These are phyloP conservation scores for Vitis rotundifolia DNA, from an alignment of 164 flowering plant species.

Conservation along the genomic window DNA sequence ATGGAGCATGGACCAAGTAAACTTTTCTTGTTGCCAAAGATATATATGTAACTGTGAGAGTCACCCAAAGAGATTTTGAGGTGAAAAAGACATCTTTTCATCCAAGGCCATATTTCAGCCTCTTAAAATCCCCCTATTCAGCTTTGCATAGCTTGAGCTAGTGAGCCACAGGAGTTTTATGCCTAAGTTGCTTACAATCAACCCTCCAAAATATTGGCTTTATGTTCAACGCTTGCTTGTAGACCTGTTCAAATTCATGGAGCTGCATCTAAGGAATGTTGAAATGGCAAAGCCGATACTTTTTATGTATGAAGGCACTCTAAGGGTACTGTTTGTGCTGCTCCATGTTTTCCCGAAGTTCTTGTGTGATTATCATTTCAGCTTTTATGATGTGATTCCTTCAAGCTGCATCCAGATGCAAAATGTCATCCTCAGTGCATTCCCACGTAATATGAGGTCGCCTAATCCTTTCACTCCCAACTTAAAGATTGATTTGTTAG, in stretches of 20 bases:
- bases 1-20: constrained; percentile 72
- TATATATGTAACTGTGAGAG: constrained; percentile 56
- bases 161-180: constrained; percentile 93
- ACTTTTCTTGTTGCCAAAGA: constrained; percentile 63
- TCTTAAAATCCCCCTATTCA: constrained; percentile 82
- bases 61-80: constrained; percentile 82
- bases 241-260: constrained; percentile 86
- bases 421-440: constrained; percentile 95
- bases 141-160: constrained; percentile 98
- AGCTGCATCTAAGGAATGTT: constrained; percentile 91
- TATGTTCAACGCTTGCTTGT: constrained; percentile 82
- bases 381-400: constrained; percentile 97
- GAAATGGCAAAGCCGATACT: constrained; percentile 82
- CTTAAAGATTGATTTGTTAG: constrained; percentile 80
- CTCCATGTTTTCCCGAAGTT: constrained; percentile 99
- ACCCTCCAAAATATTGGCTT: constrained; percentile 89
- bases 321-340: constrained; percentile 87
- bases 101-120: constrained; percentile 96
- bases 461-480: constrained; percentile 99
- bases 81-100: constrained; percentile 77
- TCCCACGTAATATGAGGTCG: constrained; percentile 95
- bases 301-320: constrained; percentile 88
- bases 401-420: constrained; percentile 99
- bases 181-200: constrained; percentile 86
- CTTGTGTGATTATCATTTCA: constrained; percentile 94